A percentile compares a stretch with the other conserved stretches of the same genome.
These are phyloP conservation scores for Aureobasidium uvarum DNA, from an alignment of 2,329 filamentous ascomycete genomes.

Conservation along the genomic window DNA sequence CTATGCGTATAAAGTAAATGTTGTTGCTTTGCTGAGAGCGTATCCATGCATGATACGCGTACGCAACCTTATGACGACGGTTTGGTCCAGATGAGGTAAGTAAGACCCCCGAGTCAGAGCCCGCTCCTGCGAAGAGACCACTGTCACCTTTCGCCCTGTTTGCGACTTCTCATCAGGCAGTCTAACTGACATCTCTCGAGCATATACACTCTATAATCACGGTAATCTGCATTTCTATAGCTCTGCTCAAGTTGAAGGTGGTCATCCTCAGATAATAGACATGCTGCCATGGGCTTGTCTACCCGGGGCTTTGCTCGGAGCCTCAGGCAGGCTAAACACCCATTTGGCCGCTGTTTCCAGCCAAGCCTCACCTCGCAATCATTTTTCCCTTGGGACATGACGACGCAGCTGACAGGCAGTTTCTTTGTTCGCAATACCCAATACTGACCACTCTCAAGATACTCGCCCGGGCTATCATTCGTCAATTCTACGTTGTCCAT, in stretches of 20 bases:
- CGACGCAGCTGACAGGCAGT: slow-evolving; percentile 8
- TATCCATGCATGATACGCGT: slow-evolving; percentile 12
- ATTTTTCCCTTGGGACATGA: neutral
- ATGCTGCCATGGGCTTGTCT: neutral
- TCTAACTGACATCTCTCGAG: too few species aligned
- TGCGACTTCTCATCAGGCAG: neutral
- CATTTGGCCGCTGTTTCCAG: slow-evolving; percentile 12
- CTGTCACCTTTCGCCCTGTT: neutral
- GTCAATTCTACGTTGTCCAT: neutral
- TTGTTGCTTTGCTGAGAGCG: slow-evolving; percentile 5
- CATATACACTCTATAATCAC: neutral
- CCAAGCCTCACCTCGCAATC: slow-evolving; percentile 11
- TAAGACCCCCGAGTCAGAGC: neutral
- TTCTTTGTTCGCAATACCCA: neutral
- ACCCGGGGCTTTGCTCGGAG: neutral
- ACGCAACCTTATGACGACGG: slow-evolving; percentile 2
- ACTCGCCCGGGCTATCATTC: too few species aligned
- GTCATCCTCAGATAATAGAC: neutral
- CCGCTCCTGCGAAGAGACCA: neutral
- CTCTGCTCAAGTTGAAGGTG: neutral
- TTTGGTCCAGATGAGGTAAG: neutral
- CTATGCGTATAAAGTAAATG: slow-evolving; percentile 1
- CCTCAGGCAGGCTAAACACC: neutral
- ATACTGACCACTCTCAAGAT: neutral
- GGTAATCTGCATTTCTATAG: neutral